Conservation (phyloP, 2,329 filamentous ascomycete genomes). For the Ciborinia camelliae region DNA sequence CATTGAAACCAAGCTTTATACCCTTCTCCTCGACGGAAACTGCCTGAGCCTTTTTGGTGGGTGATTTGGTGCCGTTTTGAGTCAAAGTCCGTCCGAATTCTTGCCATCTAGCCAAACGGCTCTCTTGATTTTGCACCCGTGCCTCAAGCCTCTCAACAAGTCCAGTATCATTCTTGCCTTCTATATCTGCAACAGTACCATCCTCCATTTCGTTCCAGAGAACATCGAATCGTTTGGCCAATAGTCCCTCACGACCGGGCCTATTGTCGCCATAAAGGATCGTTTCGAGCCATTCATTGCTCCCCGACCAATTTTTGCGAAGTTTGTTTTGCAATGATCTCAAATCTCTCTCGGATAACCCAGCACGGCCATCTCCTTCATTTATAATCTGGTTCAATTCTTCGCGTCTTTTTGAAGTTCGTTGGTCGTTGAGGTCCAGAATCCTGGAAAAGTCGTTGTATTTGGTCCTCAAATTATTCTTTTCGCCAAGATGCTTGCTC, state of each 20-base stretch:
- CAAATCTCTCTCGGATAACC: conserved; percentile 32
- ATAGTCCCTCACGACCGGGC: conserved; percentile 56
- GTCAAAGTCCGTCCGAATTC: conserved; percentile 51
- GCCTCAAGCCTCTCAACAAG: conserved; percentile 69
- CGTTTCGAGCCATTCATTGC: conserved; percentile 68
- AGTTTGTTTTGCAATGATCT: conserved; percentile 56
- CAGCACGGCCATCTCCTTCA: conserved; percentile 30
- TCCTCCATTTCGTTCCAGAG: conserved; percentile 67
- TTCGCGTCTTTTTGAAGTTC: conserved; percentile 54
- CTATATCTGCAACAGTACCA: conserved; percentile 55
- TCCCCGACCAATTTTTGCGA: conserved; percentile 74
- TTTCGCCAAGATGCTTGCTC: conserved; percentile 54
- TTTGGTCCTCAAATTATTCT: conserved; percentile 54
- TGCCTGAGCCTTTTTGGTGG: conserved; percentile 29
- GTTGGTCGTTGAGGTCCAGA: conserved; percentile 59
- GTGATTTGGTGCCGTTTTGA: conserved; percentile 23
- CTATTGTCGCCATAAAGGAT: conserved; percentile 64
- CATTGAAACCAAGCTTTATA: conserved; percentile 53
- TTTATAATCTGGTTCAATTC: conserved; percentile 39
- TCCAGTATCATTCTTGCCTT: conserved; percentile 46
- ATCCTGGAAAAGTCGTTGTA: conserved; percentile 64
- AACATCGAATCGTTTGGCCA: conserved; percentile 64
- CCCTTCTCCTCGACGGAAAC: conserved; percentile 20
- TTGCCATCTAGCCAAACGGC: conserved; percentile 70
- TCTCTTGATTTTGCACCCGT: conserved; percentile 63